Conservation (phyloP, 2,329 filamentous ascomycete species). For the Microdochium bolleyi region DNA sequence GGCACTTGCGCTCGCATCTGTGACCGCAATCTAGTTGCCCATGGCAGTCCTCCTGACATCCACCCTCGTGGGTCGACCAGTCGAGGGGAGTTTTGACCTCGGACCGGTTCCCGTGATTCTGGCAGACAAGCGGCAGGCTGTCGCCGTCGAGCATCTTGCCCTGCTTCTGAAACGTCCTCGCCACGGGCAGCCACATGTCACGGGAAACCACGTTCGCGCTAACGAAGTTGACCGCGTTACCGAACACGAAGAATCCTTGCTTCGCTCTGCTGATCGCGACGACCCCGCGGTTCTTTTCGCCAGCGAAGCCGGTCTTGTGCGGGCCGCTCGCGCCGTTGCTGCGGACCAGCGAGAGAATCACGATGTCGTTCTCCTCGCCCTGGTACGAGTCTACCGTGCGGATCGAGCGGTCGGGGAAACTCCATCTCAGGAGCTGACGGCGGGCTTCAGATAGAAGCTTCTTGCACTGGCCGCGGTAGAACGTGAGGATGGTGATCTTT, state of each 20-base stretch:
- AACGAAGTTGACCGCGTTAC: constrained; percentile 53
- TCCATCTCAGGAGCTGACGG: constrained; percentile 16
- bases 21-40: constrained; percentile 18
- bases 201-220: constrained; percentile 31
- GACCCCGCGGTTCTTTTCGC: constrained; percentile 49
- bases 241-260: constrained; percentile 78
- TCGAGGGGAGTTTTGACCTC: constrained; percentile 43
- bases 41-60: constrained; percentile 13
- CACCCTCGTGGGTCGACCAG: constrained; percentile 32
- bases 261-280: constrained; percentile 62
- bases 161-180: constrained; percentile 30
- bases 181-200: constrained; percentile 30
- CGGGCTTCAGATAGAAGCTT: constrained; percentile 44
- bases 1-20: constrained; percentile 17
- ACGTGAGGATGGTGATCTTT: constrained; percentile 74
- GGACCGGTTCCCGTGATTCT: constrained; percentile 44
- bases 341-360: constrained; percentile 74
- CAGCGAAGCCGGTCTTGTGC: constrained; percentile 62
- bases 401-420: constrained; percentile 43
- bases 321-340: constrained; percentile 43
- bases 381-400: constrained; percentile 85
- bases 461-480: constrained; percentile 79
- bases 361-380: constrained; percentile 81
- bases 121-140: constrained; percentile 56
- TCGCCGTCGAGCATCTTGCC: constrained; percentile 17